Evolutionary conservation across 2,329 filamentous ascomycete species (phyloP), one percentile per base, ranked within the genome.

Genomic region (Exophiala dermatitidis): DNA sequence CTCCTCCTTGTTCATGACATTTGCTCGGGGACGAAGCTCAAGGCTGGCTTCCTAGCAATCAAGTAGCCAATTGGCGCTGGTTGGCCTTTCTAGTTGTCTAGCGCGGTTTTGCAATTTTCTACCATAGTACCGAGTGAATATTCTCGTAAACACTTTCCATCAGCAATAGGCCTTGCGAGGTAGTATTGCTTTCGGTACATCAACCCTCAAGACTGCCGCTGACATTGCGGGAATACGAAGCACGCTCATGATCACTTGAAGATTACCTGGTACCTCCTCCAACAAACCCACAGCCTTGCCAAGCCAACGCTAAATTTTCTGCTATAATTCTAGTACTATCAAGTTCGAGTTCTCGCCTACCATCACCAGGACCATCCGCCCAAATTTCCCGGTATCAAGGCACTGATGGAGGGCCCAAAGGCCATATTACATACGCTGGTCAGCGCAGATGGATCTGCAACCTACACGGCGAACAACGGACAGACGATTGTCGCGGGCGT

Each of bases 401-500:
- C 52, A 33, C 7, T 52, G 30, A 46, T 33, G 45, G 50, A 56
- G 32, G 42, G 46, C 50, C 51, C 61, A 10, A 38, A 56, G 30
- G 61, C 58, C 12, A 41, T 38, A 10, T 40, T 63, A 30, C 60
- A 59, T 47, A 50, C 54, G 3, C 51, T 62, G 10, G 19, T 19
- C n/a, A 53, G 48, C 44, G 54, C 60, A 29, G 59, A 63, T 46
- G 61, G 61, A 34, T 61, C 58, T 26, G 61, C 57, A 8, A 60
- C 56, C 9, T 63, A 63, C 54, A 60, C 46, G 30, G 56, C 55
- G 12, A 78, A 84, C 63, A 77, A 81, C 53, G 87, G 89, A 46
- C 95, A 90, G 70, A 85, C 84, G 42, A 80, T 97, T 60, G 81
- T 94, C 50, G 87, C 86, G 52, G 85, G 88, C 9, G 89, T 95